Conservation (phyloP, 805 yeast species). For the Alloascoidea hylecoeti region DNA sequence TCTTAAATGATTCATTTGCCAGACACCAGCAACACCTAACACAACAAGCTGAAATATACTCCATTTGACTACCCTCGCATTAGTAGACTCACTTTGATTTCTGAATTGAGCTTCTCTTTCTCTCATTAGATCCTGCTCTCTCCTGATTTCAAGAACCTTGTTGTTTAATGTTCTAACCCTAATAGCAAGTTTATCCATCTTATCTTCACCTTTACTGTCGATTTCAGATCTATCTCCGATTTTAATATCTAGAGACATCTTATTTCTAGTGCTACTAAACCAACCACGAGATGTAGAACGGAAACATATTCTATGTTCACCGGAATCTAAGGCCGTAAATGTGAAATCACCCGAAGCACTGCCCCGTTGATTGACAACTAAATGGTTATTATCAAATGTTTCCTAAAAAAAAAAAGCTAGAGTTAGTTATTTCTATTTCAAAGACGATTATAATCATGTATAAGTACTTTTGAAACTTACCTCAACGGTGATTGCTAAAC, state of each 20-base stretch:
- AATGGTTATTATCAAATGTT: constrained; percentile 71
- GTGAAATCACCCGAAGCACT: constrained; percentile 52
- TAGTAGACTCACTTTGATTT: constrained; percentile 64
- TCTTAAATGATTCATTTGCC: constrained; percentile 70
- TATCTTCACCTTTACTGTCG: constrained; percentile 46
- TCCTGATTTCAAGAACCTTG: constrained; percentile 41
- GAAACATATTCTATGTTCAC: constrained; percentile 77
- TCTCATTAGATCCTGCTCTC: constrained; percentile 51
- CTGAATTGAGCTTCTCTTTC: constrained; percentile 61
- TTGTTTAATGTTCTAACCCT: constrained; percentile 41
- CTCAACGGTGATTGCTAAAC: constrained; percentile 1
- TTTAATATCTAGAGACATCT: constrained; percentile 63
- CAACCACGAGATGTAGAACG: constrained; percentile 45
- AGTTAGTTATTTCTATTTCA: constrained; percentile 4
- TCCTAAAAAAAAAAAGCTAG: constrained; percentile 26
- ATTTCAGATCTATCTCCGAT: constrained; percentile 51
- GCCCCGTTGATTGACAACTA: constrained; percentile 57
- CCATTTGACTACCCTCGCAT: constrained; percentile 62
- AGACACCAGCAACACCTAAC: constrained; percentile 51
- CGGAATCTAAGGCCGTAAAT: constrained; percentile 70
- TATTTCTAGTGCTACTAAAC: constrained; percentile 43
- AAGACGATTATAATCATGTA: not conserved
- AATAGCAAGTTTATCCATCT: constrained; percentile 35
- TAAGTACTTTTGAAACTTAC: too few species aligned
- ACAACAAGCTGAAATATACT: constrained; percentile 58